Evolutionary conservation across 2,329 filamentous ascomycete genomes (phyloP), one percentile per base, ranked within the genome.

Genomic region (Emmonsia crescens): DNA sequence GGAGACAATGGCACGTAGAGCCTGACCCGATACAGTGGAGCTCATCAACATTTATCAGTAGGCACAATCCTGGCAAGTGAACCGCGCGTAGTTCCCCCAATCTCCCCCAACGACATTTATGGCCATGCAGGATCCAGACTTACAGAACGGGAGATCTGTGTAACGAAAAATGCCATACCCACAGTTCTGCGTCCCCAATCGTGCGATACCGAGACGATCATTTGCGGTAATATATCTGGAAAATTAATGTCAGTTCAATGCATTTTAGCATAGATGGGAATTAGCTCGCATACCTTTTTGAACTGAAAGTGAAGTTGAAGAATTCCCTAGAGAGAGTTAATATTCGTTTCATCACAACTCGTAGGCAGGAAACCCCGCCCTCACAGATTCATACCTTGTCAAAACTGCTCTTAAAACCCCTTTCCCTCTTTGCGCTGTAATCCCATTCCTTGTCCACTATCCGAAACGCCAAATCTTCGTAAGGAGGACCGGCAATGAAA

Each of bases 391-490:
- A 57, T 84, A 94, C 91, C 86, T 96, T 96, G 77, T 99, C 94
- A 75, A 97, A 99, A 65, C 89, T 96, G 76, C 92, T 96, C 74
- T 85, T 92, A 77, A 97, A 99, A 0, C 94, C 95, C 63, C 94
- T 84, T 69, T 99, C 94, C 69, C 88, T 85, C 77, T 96, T 97
- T 2, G 93, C 90, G 73, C 91, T 96, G 73, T 96, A 99, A 75
- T 99, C 94, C 94, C 94, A 99, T 76, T 99, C 94, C 66, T 94
- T 93, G 75, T 99, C 94, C 46, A 99, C 92, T 67, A 99, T 96
- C 46, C 93, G 85, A 72, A 99, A 99, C 9, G 93, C 94, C 71
- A 99, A 88, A 71, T 99, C 94, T 75, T 96, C 90, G 72, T 99
- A 99, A 5, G 94, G 94, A 3, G 93, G 89, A 0, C 95, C 94